Conservation (phyloP, 768 basidiomycete species). For the Suillus spraguei region DNA sequence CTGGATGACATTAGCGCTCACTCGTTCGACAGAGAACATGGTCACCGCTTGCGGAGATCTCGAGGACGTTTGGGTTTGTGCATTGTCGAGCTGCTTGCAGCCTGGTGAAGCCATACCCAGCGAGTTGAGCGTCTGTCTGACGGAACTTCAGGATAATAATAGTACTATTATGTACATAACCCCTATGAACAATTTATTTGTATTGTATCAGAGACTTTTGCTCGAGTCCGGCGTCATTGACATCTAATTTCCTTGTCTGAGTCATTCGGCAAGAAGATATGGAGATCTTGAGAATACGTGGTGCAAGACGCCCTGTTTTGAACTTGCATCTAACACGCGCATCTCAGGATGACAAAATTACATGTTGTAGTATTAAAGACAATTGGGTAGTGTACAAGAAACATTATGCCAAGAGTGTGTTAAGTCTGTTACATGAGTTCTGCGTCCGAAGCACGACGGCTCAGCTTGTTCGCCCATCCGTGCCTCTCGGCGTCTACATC, state of each 20-base stretch:
- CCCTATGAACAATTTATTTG: no score
- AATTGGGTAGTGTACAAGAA: not conserved
- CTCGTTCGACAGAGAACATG: slow-evolving; percentile 74
- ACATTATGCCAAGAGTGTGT: not conserved
- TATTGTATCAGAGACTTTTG: no score
- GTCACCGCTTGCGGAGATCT: slow-evolving; percentile 40
- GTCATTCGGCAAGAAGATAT: no score
- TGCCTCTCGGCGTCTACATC: not conserved
- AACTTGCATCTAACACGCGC: no score
- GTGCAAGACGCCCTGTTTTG: no score
- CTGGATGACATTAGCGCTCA: slow-evolving; percentile 66
- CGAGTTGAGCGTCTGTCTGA: slow-evolving; percentile 65
- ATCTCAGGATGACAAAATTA: no score
- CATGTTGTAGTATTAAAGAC: not conserved
- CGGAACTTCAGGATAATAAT: slow-evolving; percentile 35
- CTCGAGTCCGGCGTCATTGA: no score
- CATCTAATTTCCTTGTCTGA: no score
- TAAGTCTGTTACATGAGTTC: not conserved
- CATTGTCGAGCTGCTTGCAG: slow-evolving; percentile 31
- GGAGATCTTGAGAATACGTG: no score
- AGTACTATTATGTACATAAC: no score
- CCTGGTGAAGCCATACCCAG: slow-evolving; percentile 36
- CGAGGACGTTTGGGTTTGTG: slow-evolving; percentile 65
- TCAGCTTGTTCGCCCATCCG: not conserved
- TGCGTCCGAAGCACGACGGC: not conserved